Conservation (phyloP, 164 flowering plant genomes). For the Chimonanthus salicifolius region DNA sequence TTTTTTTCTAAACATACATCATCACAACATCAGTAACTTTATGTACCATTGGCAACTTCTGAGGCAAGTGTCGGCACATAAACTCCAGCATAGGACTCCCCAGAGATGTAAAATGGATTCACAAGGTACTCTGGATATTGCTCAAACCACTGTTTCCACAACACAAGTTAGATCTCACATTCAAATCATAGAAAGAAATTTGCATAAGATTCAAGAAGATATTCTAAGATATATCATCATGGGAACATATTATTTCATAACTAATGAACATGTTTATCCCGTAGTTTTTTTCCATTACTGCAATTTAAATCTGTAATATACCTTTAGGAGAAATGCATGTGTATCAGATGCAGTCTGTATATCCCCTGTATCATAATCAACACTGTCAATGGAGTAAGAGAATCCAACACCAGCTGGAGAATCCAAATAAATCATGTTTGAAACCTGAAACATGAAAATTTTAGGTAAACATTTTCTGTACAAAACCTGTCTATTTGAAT, state of each 20-base stretch:
- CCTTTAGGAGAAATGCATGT: conserved; percentile 82
- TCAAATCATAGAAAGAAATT: not conserved
- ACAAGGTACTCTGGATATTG: conserved; percentile 60
- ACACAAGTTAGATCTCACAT: not conserved
- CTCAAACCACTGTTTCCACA: conserved; percentile 67
- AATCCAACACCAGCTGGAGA: conserved; percentile 96
- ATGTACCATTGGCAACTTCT: conserved; percentile 68
- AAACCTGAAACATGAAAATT: conserved; percentile 47
- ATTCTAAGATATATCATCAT: not conserved
- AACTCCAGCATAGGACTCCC: conserved; percentile 96
- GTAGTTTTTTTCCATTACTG: no score
- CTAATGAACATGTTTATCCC: no score
- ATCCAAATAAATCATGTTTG: conserved; percentile 82
- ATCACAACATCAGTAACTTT: not conserved
- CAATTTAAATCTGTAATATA: conserved; percentile 11
- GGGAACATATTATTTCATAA: not conserved
- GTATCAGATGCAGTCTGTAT: conserved; percentile 67
- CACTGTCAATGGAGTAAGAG: conserved; percentile 56
- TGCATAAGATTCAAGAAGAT: not conserved
- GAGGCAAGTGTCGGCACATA: conserved; percentile 90
- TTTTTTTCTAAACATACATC: not conserved
- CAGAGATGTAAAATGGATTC: conserved; percentile 74
- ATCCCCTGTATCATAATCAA: conserved; percentile 76
- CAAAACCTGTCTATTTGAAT: not conserved
- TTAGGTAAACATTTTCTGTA: not conserved